A percentile compares a stretch with the other conserved stretches of the same genome.
Conservation (phyloP, 176 grass and related monocot genomes). For the Oryza rufipogon region DNA sequence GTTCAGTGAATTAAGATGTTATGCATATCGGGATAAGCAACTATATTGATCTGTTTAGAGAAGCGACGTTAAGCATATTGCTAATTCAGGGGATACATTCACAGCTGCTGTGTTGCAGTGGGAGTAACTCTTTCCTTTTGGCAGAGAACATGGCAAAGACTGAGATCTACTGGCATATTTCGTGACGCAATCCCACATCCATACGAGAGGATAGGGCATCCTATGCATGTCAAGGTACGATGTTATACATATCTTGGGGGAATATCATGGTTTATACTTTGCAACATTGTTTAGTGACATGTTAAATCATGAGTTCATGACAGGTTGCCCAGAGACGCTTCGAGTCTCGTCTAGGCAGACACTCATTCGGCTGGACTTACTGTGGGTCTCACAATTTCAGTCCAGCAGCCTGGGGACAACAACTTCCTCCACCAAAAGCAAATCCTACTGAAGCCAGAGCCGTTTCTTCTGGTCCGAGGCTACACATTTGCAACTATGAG, state of each 20-base stretch:
- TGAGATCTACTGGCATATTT: conserved; percentile 68
- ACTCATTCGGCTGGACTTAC: conserved; percentile 86
- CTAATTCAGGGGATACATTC: conserved; percentile 1
- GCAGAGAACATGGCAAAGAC: conserved; percentile 91
- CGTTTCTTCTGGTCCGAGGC: conserved; percentile 40
- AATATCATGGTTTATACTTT: not conserved
- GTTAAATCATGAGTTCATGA: not conserved
- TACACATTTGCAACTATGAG: conserved; percentile 94
- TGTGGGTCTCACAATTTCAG: conserved; percentile 97
- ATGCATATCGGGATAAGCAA: not conserved
- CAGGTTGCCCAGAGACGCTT: conserved; percentile 81
- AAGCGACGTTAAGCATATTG: conserved; percentile 6
- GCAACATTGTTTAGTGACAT: conserved; percentile 6
- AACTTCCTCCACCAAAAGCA: conserved; percentile 48
- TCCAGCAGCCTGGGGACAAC: conserved; percentile 82
- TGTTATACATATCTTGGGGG: not conserved
- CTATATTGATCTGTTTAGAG: conserved; percentile 5
- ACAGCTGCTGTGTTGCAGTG: not conserved
- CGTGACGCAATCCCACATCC: conserved; percentile 82
- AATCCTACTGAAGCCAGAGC: conserved; percentile 39
- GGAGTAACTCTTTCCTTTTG: conserved; percentile 32
- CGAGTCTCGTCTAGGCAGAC: conserved; percentile 37
- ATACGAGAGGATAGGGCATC: conserved; percentile 64
- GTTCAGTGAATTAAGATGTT: not conserved
- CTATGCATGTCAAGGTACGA: conserved; percentile 91